These are phyloP conservation scores for Teratosphaeria zuluensis DNA, from an alignment of 2,329 filamentous ascomycete species.

Conservation along the genomic window DNA sequence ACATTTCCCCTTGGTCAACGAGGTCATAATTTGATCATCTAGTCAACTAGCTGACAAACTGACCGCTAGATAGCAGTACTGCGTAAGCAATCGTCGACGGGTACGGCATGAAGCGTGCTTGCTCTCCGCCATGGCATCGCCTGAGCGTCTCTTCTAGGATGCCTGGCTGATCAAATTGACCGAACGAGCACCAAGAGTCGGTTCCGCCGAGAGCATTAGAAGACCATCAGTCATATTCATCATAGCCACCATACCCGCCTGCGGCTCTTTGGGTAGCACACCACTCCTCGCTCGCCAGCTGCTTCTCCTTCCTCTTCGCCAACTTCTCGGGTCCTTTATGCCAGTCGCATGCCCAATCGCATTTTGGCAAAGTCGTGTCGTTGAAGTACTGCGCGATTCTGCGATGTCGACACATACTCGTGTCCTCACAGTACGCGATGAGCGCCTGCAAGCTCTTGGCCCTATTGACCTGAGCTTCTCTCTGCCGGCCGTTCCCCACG, in stretches of 20 bases:
- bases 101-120: too few species aligned
- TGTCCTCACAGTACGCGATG: constrained; percentile 73
- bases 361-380: constrained; percentile 36
- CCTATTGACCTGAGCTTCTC: constrained; percentile 31
- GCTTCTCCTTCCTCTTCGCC: constrained; percentile 34
- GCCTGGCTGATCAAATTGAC: too few species aligned
- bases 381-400: constrained; percentile 71
- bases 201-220: too few species aligned
- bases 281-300: constrained; percentile 41
- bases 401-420: constrained; percentile 62
- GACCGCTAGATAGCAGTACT: too few species aligned
- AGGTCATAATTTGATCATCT: too few species aligned
- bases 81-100: too few species aligned
- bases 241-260: constrained; percentile 28
- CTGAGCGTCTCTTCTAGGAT: too few species aligned
- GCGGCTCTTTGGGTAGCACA: constrained; percentile 37
- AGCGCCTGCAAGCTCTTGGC: constrained; percentile 45
- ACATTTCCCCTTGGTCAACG: too few species aligned
- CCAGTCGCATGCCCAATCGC: constrained; percentile 42
- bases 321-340: constrained; percentile 29
- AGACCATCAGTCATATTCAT: constrained; percentile 2
- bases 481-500: constrained; percentile 31
- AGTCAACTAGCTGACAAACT: too few species aligned
- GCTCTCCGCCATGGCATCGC: too few species aligned
- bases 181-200: too few species aligned